Conservation (phyloP, 805 yeast genomes). For the Metschnikowia vanudenii region DNA sequence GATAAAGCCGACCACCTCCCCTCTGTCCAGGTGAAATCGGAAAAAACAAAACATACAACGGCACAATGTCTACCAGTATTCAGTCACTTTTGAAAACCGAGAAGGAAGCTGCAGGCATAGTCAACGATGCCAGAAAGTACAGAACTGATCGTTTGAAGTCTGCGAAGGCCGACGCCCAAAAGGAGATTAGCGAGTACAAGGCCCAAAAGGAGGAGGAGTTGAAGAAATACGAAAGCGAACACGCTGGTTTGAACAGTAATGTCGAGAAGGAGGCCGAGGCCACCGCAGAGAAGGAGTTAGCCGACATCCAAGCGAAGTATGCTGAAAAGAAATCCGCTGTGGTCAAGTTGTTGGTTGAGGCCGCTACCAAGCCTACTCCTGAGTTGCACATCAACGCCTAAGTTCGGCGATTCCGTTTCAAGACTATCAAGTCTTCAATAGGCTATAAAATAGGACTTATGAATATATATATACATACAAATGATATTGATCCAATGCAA, state of each 20-base stretch:
- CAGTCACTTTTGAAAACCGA: slow-evolving; percentile 63
- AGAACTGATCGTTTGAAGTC: slow-evolving; percentile 88
- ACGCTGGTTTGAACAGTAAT: slow-evolving; percentile 70
- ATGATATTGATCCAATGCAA: background rate
- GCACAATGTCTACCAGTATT: slow-evolving; percentile 28
- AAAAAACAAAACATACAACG: background rate
- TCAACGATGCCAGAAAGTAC: slow-evolving; percentile 83
- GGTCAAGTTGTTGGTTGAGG: slow-evolving; percentile 71
- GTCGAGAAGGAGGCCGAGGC: slow-evolving; percentile 79
- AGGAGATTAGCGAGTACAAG: slow-evolving; percentile 86
- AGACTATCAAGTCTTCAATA: background rate
- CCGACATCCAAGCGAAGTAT: slow-evolving; percentile 63
- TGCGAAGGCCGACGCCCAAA: slow-evolving; percentile 89
- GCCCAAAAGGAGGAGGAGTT: slow-evolving; percentile 79
- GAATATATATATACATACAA: background rate
- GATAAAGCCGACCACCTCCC: slow-evolving; percentile 8
- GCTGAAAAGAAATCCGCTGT: slow-evolving; percentile 63
- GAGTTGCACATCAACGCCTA: slow-evolving; percentile 78
- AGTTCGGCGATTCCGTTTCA: background rate
- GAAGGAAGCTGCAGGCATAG: slow-evolving; percentile 95
- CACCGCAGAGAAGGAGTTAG: slow-evolving; percentile 67
- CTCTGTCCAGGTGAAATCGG: background rate
- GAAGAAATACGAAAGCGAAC: slow-evolving; percentile 65
- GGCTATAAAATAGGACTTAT: slow-evolving; percentile 1
- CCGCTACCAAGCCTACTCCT: slow-evolving; percentile 77